Percentiles rank a stretch among this genome's conserved stretches.
Evolutionary conservation across 1,284 basidiomycete species (phyloP).

Genomic region (Anthracocystis walkeri): DNA sequence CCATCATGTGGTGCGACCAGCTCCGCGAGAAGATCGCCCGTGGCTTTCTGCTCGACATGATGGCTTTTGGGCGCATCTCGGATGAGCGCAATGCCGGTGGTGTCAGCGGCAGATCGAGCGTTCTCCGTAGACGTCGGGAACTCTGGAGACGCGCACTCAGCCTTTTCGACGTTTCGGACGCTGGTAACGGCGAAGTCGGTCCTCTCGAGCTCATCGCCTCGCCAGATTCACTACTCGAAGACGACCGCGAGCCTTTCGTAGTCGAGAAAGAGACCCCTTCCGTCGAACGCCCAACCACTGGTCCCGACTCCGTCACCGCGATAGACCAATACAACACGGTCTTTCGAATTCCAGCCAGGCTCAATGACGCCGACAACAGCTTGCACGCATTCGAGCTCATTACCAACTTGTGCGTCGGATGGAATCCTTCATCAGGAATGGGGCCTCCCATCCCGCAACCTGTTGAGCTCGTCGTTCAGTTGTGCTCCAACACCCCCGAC

Average conservation of each 20-base stretch:
- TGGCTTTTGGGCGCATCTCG: conserved; percentile 42
- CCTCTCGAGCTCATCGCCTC: conserved; percentile 21
- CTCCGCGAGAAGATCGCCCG: conserved; percentile 85
- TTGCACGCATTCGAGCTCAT: conserved; percentile 55
- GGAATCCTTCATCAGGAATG: conserved; percentile 41
- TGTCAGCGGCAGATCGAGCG: conserved; percentile 17
- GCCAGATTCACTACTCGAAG: conserved; percentile 14
- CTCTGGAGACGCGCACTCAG: conserved; percentile 55
- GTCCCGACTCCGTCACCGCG: conserved; percentile 15
- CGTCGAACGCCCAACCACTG: conserved; percentile 5
- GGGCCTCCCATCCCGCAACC: conserved; percentile 37
- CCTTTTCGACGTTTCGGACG: conserved; percentile 33
- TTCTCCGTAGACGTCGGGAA: conserved; percentile 47
- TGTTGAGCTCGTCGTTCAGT: conserved; percentile 47
- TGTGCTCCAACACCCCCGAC: conserved; percentile 39
- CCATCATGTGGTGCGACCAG: conserved; percentile 99
- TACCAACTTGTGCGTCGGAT: conserved; percentile 59
- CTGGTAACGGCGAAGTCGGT: conserved; percentile 36
- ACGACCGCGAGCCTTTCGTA: conserved; percentile 32
- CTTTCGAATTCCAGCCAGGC: conserved; percentile 31
- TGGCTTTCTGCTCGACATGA: conserved; percentile 53
- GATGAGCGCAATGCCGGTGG: conserved; percentile 32
- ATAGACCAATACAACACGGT: conserved; percentile 8
- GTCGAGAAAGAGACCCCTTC: conserved; percentile 21
- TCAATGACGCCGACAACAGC: conserved; percentile 22